Base-by-base conservation (phyloP, 176 grass and related monocot species). In the Raddia guianensis region DNA sequence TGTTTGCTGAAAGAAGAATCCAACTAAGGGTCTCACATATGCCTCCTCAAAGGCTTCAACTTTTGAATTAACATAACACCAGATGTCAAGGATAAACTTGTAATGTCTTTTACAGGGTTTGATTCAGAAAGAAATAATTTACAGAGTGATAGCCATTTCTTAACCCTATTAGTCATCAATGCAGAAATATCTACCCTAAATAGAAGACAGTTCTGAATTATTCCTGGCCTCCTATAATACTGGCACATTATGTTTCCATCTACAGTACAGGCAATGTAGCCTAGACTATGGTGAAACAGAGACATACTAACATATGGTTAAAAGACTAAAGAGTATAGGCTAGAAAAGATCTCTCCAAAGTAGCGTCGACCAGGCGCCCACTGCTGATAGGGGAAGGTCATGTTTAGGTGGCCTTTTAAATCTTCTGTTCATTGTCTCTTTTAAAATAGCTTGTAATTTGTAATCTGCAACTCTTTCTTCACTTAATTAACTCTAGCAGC, bases 1-100 rank as follows among this genome's bases (percentile, higher is more conserved):
- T 20, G 75, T n/a, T 55, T 56, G 73, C 40, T 72, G 66, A 72
- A 70, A 63, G 57, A 12, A 45, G 76, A 34, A 76, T 75, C 52
- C n/a, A 18, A 68, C 43, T 69, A 63, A 34, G 33, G 11, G 7
- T 55, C 21, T 48, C 49, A 14, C 27, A 43, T 58, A 15, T 21
- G 63, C 49, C 77, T 67, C 35, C 49, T 68, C 35, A 42, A 55
- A 7, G 37, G 50, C 12, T 80, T 68, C 12, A 10, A 43, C 20
- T 57, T 46, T 58, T 69, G 40, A 68, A 80, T 47, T 44, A 69
- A 18, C 20, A 12, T 3, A 16, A 4, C 43, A 13, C 45, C 47
- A 67, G 32, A 60, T 80, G 12, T 6, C 70, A 15, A 16, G 4
- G 70, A 42, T 48, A 73, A 8, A 56, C 47, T 49, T 79, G 9